Evolutionary conservation across 768 basidiomycete genomes (phyloP), one percentile per base, ranked within the genome.

Genomic region (Boletus insuetus): DNA sequence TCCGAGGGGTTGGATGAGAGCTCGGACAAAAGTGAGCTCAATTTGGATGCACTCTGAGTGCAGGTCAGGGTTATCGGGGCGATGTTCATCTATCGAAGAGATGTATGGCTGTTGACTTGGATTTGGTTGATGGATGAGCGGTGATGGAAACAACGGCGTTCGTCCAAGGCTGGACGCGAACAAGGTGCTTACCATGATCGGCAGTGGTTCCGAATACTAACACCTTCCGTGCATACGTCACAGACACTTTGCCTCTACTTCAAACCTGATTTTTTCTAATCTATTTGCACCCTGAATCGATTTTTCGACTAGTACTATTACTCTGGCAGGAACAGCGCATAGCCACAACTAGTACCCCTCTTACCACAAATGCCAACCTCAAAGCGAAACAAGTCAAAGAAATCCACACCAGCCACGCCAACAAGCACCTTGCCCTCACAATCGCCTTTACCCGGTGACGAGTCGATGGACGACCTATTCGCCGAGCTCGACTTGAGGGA

Each of bases 391-490:
- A 86, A 83, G 69, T 56, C 74, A 45, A 83, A 82, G 72, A 82
- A 84, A 67, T 55, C 63, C 22, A 24, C 73, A 44, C 64, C 77
- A 16, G 59, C 71, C 8, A 42, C 71, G 1, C 51, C 59, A 14
- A 41, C 64, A 24, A 43, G 51, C 14, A 16, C 58, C 4, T 38
- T 64, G n/a, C 63, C 66, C 43, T 59, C 70, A 22, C 62, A 68
- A 16, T 35, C 34, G 4, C 14, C 34, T 35, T 62, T 73, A 1
- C 56, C 59, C 19, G 78, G 80, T 41, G 81, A 86, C 52, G 80
- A 80, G 11, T 77, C 93, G 45, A 77, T 93, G 75, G 81, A 91
- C 59, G 86, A 90, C 62, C 81, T 95, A 2, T 70, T 94, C 45
- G 80, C 84, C 8, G 86, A 91, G 67, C 82, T 95, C 26, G 89